Evolutionary conservation across 768 basidiomycete species (phyloP).

Genomic region (Serendipita sp.): DNA sequence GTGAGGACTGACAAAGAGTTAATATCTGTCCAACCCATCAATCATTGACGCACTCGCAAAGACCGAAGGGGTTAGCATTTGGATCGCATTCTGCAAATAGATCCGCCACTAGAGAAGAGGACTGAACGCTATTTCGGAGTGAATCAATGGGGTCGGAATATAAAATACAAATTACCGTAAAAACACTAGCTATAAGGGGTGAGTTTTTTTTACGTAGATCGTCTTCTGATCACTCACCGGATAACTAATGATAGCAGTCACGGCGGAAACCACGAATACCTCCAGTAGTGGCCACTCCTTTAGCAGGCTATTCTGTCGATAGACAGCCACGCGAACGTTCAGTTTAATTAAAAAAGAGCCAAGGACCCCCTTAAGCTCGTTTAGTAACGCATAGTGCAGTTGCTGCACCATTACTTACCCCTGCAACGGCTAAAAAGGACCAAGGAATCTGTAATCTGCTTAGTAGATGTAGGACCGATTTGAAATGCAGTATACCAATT

Average conservation of each 20-base stretch:
- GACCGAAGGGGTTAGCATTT: slow-evolving; percentile 51
- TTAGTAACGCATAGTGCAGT: neutral
- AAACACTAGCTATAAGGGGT: slow-evolving; percentile 39
- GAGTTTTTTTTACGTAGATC: neutral
- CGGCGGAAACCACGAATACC: slow-evolving; percentile 41
- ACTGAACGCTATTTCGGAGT: slow-evolving; percentile 34
- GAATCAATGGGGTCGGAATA: neutral
- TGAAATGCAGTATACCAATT: slow-evolving; percentile 32
- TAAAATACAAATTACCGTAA: slow-evolving; percentile 27
- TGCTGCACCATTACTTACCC: slow-evolving; percentile 25
- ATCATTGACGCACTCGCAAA: slow-evolving; percentile 51
- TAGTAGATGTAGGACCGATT: neutral
- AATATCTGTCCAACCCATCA: neutral
- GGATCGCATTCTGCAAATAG: slow-evolving; percentile 73
- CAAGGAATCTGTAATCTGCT: slow-evolving; percentile 45
- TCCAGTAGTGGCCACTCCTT: slow-evolving; percentile 49
- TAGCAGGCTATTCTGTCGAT: slow-evolving; percentile 38
- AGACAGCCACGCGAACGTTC: slow-evolving; percentile 48
- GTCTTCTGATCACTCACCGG: slow-evolving; percentile 26
- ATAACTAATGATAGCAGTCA: slow-evolving; percentile 58
- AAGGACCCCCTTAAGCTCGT: slow-evolving; percentile 36
- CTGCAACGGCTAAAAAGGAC: slow-evolving; percentile 44
- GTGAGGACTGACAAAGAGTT: slow-evolving; percentile 30
- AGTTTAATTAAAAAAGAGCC: slow-evolving; percentile 50
- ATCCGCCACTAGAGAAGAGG: slow-evolving; percentile 69